phyloP scores from a whole-genome alignment of 768 basidiomycete species.

The Suillus placidus region DNA sequence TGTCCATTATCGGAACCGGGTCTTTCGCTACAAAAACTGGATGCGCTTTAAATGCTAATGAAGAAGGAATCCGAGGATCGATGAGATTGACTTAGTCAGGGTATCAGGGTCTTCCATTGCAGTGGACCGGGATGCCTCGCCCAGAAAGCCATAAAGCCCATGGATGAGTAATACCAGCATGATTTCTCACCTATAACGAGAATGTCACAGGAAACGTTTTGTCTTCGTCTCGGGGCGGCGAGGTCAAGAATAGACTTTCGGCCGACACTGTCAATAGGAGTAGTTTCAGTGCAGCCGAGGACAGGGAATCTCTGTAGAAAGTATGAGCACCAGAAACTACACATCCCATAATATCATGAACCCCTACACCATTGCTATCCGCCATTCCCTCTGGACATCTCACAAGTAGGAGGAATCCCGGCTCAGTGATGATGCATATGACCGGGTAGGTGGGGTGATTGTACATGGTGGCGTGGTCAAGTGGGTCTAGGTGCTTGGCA shows the following conservation, averaged over 20 bases:
- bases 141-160: not conserved
- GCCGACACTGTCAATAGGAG: not conserved
- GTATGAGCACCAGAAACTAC: not conserved
- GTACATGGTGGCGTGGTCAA: not conserved
- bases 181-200: not conserved
- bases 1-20: not conserved
- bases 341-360: not conserved
- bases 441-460: not conserved
- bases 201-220: not conserved
- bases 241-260: conserved; percentile 1
- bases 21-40: not conserved
- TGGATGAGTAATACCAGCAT: not conserved
- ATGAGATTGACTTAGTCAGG: not conserved
- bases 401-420: not conserved
- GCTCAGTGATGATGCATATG: not conserved
- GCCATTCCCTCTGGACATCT: too few species aligned
- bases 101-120: not conserved
- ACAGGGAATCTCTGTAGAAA: not conserved
- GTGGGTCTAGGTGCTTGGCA: too few species aligned
- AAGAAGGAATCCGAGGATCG: not conserved
- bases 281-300: not conserved
- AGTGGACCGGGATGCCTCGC: not conserved
- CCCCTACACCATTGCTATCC: not conserved
- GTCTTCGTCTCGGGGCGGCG: not conserved
- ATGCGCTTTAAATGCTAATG: not conserved